Percentiles rank a stretch among this genome's conserved stretches.
Evolutionary conservation across 2,329 filamentous ascomycete species (phyloP).

Genomic region (Colletotrichum camelliae): DNA sequence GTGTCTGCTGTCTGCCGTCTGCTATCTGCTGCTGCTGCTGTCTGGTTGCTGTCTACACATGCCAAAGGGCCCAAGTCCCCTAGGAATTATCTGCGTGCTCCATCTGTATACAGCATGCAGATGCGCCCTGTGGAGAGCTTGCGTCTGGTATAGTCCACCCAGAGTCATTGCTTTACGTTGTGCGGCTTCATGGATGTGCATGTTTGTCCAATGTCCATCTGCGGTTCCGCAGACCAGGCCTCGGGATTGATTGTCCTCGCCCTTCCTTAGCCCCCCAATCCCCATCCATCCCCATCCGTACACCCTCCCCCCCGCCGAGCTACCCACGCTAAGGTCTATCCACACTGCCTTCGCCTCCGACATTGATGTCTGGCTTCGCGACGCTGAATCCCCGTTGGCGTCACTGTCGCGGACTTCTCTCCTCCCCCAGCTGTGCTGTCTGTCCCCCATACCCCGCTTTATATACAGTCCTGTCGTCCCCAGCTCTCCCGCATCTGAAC

Average conservation of each 20-base stretch:
- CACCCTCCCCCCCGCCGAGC: background rate
- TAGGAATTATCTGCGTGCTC: background rate
- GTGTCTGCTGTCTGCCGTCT: background rate
- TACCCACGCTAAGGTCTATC: background rate
- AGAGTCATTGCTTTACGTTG: constrained; percentile 2
- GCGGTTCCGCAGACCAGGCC: background rate
- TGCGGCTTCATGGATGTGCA: background rate
- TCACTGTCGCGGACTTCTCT: constrained; percentile 7
- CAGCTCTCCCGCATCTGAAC: background rate
- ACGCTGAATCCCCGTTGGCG: background rate
- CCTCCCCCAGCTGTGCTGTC: constrained; percentile 3
- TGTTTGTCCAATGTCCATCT: background rate
- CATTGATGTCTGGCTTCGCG: constrained; percentile 7
- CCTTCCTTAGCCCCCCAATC: background rate
- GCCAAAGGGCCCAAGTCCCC: background rate
- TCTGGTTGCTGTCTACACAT: background rate
- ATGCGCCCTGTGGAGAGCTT: constrained; percentile 1
- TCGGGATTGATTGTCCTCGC: background rate
- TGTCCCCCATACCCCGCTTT: constrained; percentile 17
- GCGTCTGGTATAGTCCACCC: background rate
- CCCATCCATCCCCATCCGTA: background rate
- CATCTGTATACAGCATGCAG: background rate
- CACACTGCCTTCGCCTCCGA: background rate
- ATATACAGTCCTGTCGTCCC: constrained; percentile 19
- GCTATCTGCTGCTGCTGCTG: background rate